These are phyloP conservation scores for Ceratobasidium sp. DNA, from an alignment of 1,284 basidiomycete genomes.

Conservation along the genomic window DNA sequence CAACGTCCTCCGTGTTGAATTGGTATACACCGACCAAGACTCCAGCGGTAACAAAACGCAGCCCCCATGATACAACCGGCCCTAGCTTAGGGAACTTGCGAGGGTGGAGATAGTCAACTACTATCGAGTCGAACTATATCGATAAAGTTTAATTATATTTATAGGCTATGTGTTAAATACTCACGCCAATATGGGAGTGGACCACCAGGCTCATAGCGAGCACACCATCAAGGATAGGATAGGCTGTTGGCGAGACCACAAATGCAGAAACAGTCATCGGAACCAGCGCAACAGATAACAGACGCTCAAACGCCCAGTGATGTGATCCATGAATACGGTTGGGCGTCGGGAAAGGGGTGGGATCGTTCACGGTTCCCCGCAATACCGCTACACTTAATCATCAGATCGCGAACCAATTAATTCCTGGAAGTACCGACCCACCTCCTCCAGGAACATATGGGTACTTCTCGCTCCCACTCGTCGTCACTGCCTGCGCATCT, in stretches of 20 bases:
- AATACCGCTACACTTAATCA: constrained; percentile 65
- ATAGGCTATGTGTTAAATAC: constrained; percentile 53
- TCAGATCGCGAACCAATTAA: constrained; percentile 13
- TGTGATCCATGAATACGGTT: constrained; percentile 90
- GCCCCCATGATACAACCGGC: constrained; percentile 76
- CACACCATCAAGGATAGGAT: constrained; percentile 90
- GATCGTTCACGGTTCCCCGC: constrained; percentile 96
- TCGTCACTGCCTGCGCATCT: constrained; percentile 22
- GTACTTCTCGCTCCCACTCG: constrained; percentile 41
- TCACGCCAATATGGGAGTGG: constrained; percentile 94
- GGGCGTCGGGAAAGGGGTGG: constrained; percentile 87
- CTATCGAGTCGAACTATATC: constrained; percentile 75
- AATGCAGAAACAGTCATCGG: constrained; percentile 89
- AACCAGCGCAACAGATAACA: constrained; percentile 88
- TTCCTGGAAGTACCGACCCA: constrained; percentile 59
- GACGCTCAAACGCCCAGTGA: constrained; percentile 98
- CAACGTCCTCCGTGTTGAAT: constrained; percentile 98
- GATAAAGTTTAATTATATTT: not conserved
- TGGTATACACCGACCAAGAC: constrained; percentile 94
- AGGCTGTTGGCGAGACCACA: constrained; percentile 74
- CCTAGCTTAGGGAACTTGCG: constrained; percentile 93
- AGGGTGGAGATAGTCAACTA: constrained; percentile 93
- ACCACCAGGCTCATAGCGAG: constrained; percentile 89
- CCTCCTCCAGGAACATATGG: constrained; percentile 77
- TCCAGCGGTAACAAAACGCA: constrained; percentile 85